Conservation (phyloP, 129 eudicot species). For the Flaveria sonorensis region DNA sequence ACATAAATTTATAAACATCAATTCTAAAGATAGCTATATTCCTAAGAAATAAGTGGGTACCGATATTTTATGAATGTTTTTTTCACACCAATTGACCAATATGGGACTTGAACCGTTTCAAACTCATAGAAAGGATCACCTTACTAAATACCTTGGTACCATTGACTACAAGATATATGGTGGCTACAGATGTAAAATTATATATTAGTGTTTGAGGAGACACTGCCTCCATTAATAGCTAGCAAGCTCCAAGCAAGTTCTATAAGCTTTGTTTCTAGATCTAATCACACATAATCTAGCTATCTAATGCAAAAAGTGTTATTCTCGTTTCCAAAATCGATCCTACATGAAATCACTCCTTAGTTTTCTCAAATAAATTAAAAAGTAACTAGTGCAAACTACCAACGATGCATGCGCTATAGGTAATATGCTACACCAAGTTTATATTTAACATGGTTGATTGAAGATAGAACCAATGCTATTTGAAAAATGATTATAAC, state of each 20-base stretch:
- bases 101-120: too few species aligned
- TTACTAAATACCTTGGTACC: too few species aligned
- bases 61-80: too few species aligned
- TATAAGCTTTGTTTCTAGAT: conserved; percentile 8
- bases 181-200: too few species aligned
- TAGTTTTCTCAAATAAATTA: not conserved
- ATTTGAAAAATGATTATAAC: not conserved
- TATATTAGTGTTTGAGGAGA: not conserved
- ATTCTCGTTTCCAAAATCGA: not conserved
- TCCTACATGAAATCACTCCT: not conserved
- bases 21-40: too few species aligned
- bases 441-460: not conserved
- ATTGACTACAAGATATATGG: too few species aligned
- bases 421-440: conserved; percentile 8
- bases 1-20: too few species aligned
- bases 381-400: not conserved
- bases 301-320: not conserved
- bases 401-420: not conserved
- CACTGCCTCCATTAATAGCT: not conserved
- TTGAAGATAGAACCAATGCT: not conserved
- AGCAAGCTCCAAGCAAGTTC: not conserved
- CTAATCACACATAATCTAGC: not conserved
- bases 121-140: too few species aligned
- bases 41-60: too few species aligned
- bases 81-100: too few species aligned